These are phyloP conservation scores for Ascoidea asiatica DNA, from an alignment of 805 yeast species.

Conservation along the genomic window DNA sequence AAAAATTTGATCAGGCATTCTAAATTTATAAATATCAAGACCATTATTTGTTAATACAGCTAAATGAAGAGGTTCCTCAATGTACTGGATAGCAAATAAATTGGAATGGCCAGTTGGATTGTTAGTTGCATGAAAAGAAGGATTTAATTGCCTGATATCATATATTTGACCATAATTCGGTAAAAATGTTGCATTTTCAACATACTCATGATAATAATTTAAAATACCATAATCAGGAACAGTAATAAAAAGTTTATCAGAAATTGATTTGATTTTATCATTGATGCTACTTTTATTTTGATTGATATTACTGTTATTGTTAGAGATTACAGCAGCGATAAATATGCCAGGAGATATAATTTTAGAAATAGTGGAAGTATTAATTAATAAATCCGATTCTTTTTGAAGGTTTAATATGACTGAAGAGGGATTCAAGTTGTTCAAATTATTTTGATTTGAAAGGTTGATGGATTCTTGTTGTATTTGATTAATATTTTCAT, in stretches of 20 bases:
- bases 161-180: conserved; percentile 50
- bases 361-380: conserved; percentile 41
- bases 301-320: background rate
- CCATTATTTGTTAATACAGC: conserved; percentile 78
- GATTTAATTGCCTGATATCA: conserved; percentile 59
- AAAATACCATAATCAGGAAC: conserved; percentile 79
- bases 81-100: conserved; percentile 76
- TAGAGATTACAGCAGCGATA: conserved; percentile 41
- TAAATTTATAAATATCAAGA: conserved; percentile 59
- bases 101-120: conserved; percentile 78
- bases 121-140: conserved; percentile 56
- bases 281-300: conserved; percentile 9
- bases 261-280: conserved; percentile 17
- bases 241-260: conserved; percentile 41
- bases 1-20: conserved; percentile 70
- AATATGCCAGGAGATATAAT: conserved; percentile 81
- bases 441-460: conserved; percentile 11
- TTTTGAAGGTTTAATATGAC: conserved; percentile 35
- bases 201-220: conserved; percentile 54
- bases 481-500: conserved; percentile 9
- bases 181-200: conserved; percentile 72
- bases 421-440: conserved; percentile 14
- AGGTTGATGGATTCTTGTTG: conserved; percentile 21
- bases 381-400: conserved; percentile 38
- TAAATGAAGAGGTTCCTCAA: conserved; percentile 48